Conservation (phyloP, 2,329 filamentous ascomycete genomes). For the Fusarium ramigenum region DNA sequence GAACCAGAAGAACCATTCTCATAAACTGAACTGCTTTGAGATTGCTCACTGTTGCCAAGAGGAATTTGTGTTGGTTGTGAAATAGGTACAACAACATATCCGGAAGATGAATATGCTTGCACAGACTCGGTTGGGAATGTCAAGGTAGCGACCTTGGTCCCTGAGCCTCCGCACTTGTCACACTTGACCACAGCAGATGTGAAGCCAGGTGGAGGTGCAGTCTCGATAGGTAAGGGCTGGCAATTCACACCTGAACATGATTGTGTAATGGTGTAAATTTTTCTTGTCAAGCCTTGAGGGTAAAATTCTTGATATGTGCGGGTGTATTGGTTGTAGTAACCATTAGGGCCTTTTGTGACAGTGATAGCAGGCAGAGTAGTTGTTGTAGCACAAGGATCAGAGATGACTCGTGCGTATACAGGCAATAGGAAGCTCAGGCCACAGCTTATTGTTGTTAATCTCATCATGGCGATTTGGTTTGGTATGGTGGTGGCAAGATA, state of each 20-base stretch:
- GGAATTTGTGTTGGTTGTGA: background rate
- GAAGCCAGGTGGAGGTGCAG: conserved; percentile 7
- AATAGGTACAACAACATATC: background rate
- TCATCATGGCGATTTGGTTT: background rate
- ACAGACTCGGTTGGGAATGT: conserved; percentile 4
- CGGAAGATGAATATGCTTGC: conserved; percentile 13
- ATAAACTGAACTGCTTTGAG: background rate
- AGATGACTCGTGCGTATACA: background rate
- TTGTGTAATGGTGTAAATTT: background rate
- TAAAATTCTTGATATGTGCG: conserved; percentile 10
- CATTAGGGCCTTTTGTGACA: background rate
- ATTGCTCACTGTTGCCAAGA: background rate
- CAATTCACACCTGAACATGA: conserved; percentile 5
- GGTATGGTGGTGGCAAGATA: background rate
- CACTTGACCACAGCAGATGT: conserved; percentile 10
- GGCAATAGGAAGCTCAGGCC: background rate
- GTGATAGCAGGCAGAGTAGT: background rate
- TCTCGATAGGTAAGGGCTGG: background rate
- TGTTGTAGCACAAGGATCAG: background rate
- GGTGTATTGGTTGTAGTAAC: background rate
- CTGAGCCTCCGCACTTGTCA: background rate
- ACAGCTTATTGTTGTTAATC: background rate
- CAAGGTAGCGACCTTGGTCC: background rate
- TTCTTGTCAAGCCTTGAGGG: background rate
- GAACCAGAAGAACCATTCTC: background rate